Evolutionary conservation across 495 filamentous ascomycete species (phyloP), one percentile per base, ranked within the genome.

Genomic region (Penicillium subrubescens): DNA sequence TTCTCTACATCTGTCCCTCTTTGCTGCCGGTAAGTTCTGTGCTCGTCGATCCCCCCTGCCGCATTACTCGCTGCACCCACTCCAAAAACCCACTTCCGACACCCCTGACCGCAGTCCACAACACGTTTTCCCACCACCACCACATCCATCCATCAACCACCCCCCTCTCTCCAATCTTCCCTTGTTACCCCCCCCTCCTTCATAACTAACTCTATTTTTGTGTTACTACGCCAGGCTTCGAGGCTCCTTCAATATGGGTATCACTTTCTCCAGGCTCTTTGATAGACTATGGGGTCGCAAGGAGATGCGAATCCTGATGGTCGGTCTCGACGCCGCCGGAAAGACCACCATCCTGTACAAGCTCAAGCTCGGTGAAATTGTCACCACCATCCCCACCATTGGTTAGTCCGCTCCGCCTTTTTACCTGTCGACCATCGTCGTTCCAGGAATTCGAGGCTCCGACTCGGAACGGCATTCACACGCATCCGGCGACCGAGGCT

Each of bases 271-370:
- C 67, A 94, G 90, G 85, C 80, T 98, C 74, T 93, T 99, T 79
- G 91, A 96, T 76, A 88, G 89, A 83, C 89, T 98, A 77, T 97
- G 92, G 89, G 93, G 94, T 69, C 95, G 96, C 88, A 97, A 97
- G 88, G 95, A 99, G 88, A 99, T 99, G 95, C 89, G 94, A 83
- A 97, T 99, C 79, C 81, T 99, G 78, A 99, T 99, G 95, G 94
- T 99, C 74, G 95, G 95, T 84, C 87, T 99, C 71, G 95, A 99
- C 81, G 95, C 95, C 67, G 95, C 95, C 79, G 95, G 95, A 87
- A 99, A 99, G 87, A 99, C 95, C 74, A 99, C 95, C 73, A 99
- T 99, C 78, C 91, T 99, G 62, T 99, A 99, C 85, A 99, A 99
- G 89, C 87, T 99, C 74, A 99, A 99, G 90, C 86, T 98, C 68